phyloP scores from a whole-genome alignment of 1,284 basidiomycete genomes.

The Trichosporon asahii region DNA sequence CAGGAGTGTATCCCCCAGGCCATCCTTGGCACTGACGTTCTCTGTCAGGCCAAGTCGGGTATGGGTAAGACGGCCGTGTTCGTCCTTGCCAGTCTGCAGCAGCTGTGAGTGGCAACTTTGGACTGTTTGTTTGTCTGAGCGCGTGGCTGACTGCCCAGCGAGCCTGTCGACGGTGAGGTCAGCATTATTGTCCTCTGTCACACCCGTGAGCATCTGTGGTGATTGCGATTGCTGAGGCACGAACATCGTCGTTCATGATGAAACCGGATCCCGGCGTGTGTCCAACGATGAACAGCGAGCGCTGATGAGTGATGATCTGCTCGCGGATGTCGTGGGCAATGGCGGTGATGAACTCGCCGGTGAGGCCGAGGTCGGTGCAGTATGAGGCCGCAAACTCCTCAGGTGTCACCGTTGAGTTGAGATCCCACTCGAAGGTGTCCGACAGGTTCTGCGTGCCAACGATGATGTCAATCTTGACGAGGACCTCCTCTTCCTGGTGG shows the following conservation, averaged over 20 bases:
- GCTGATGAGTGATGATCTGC: conserved; percentile 86
- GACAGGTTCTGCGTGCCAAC: conserved; percentile 89
- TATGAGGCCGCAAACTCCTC: conserved; percentile 92
- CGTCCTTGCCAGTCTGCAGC: conserved; percentile 94
- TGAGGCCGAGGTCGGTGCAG: conserved; percentile 79
- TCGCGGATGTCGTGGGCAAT: conserved; percentile 95
- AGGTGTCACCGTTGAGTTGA: conserved; percentile 73
- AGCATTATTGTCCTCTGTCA: too few relatives aligned
- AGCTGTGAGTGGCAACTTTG: conserved; percentile 58
- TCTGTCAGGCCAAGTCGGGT: conserved; percentile 99
- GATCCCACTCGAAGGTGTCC: conserved; percentile 98
- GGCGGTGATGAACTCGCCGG: conserved; percentile 93
- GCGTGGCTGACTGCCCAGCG: too few relatives aligned
- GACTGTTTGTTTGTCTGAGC: neutral
- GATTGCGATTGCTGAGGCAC: too few relatives aligned
- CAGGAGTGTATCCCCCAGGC: conserved; percentile 99
- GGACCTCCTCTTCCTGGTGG: too few relatives aligned
- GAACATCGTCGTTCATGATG: conserved; percentile 87
- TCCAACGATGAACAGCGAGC: conserved; percentile 86
- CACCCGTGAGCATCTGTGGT: too few relatives aligned
- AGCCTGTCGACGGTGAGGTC: too few relatives aligned
- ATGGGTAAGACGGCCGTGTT: conserved; percentile 99
- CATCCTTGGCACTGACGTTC: conserved; percentile 97
- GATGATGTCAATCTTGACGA: conserved; percentile 94
- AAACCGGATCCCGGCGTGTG: conserved; percentile 75